Percentiles rank a stretch among this genome's conserved stretches.
Conservation (phyloP, 192 early-diverging fungal genomes). For the Coemansia sp. region DNA sequence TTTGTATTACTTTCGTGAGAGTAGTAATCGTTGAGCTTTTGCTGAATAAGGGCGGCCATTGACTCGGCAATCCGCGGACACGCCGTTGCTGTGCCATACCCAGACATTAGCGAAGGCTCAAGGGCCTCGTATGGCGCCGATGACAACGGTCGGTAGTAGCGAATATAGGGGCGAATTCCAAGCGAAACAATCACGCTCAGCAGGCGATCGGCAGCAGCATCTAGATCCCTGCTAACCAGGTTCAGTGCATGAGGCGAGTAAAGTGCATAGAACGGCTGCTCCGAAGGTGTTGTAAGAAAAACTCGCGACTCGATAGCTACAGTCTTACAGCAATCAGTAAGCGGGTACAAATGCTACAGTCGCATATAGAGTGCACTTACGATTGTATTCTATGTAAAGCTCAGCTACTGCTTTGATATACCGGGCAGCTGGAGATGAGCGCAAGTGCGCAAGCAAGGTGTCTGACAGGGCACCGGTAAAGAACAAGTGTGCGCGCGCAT, state of each 20-base stretch:
- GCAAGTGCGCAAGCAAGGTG: conserved; percentile 34
- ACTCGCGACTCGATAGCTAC: conserved; percentile 54
- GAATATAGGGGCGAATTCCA: conserved; percentile 31
- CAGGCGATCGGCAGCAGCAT: conserved; percentile 46
- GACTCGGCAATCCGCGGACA: conserved; percentile 33
- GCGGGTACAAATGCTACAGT: not conserved
- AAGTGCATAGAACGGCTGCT: conserved; percentile 48
- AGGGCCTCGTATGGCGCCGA: not conserved
- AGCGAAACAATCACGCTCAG: conserved; percentile 51
- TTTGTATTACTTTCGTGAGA: conserved; percentile 41
- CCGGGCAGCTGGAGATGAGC: conserved; percentile 36
- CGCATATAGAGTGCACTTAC: conserved; percentile 23
- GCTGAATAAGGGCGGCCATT: conserved; percentile 58
- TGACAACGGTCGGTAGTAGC: conserved; percentile 37
- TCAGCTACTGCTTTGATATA: conserved; percentile 42
- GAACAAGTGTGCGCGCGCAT: conserved; percentile 48
- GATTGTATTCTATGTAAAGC: conserved; percentile 54
- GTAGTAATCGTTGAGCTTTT: conserved; percentile 69
- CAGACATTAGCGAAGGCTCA: not conserved
- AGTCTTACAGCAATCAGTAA: not conserved
- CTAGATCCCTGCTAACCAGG: conserved; percentile 28
- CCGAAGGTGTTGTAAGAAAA: conserved; percentile 53
- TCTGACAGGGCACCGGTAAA: conserved; percentile 52
- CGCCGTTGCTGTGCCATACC: not conserved
- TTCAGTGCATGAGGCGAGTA: conserved; percentile 48